A percentile compares a stretch with the other conserved stretches of the same genome.
phyloP scores from a whole-genome alignment of 805 yeast species.

The Schizosaccharomyces cryophilus region DNA sequence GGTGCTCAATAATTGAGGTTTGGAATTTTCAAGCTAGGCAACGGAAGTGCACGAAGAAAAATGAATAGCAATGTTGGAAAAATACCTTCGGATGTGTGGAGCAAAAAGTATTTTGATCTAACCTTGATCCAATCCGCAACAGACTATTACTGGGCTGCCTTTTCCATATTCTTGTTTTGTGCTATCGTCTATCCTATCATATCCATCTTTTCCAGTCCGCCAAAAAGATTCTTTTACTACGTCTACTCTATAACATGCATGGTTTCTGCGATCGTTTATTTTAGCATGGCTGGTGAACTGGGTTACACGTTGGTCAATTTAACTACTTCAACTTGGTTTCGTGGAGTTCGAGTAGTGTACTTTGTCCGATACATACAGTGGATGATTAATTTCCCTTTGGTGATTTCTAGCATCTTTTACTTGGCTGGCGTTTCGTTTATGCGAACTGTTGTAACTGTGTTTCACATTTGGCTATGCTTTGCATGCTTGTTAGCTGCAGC shows the following conservation, averaged over 20 bases:
- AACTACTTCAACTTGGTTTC: constrained; percentile 26
- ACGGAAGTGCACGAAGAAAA: too few relatives aligned
- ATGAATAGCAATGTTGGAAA: too few relatives aligned
- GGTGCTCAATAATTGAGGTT: too few relatives aligned
- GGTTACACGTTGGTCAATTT: constrained; percentile 26
- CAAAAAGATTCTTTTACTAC: constrained; percentile 10
- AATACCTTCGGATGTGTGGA: not conserved
- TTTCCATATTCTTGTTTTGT: not conserved
- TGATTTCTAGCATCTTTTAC: constrained; percentile 16
- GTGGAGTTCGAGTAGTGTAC: constrained; percentile 27
- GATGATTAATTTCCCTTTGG: constrained; percentile 30
- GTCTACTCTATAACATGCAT: constrained; percentile 20
- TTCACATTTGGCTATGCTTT: not conserved
- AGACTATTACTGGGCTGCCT: not conserved
- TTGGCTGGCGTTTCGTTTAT: constrained; percentile 11
- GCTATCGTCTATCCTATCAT: not conserved
- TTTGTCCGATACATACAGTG: constrained; percentile 32
- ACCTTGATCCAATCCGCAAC: not conserved
- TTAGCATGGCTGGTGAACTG: constrained; percentile 32
- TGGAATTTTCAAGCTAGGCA: too few relatives aligned
- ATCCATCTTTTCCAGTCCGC: not conserved
- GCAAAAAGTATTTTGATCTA: not conserved
- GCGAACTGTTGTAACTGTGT: not conserved
- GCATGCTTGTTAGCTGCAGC: not conserved
- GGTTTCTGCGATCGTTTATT: constrained; percentile 24